phyloP scores from a whole-genome alignment of 768 basidiomycete genomes.

The Rhodotorula babjevae region DNA sequence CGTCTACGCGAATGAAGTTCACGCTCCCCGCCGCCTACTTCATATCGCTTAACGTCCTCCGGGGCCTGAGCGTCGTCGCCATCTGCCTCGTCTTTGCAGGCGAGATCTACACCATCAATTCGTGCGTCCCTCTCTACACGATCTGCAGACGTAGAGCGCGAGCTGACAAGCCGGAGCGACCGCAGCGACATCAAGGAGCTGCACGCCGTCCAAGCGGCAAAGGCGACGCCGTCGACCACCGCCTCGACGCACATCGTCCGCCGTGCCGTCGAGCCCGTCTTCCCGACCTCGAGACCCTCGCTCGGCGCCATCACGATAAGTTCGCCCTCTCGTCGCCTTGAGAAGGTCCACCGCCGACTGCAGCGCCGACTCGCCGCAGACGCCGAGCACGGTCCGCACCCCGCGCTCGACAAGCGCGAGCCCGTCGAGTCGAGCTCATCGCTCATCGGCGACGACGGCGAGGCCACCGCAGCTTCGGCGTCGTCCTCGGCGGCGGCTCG shows the following conservation, averaged over 20 bases:
- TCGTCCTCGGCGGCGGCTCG: background rate
- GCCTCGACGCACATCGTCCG: slow-evolving; percentile 10
- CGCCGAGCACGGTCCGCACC: background rate
- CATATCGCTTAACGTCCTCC: slow-evolving; percentile 24
- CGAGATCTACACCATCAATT: slow-evolving; percentile 26
- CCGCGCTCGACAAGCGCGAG: background rate
- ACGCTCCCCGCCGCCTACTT: slow-evolving; percentile 24
- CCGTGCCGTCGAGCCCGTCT: background rate
- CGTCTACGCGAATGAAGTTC: background rate
- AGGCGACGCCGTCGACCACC: background rate
- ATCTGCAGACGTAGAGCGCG: too few relatives aligned
- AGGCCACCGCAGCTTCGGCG: background rate
- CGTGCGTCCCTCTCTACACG: background rate
- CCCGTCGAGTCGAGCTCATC: background rate
- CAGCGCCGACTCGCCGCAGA: background rate
- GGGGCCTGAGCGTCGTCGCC: slow-evolving; percentile 23
- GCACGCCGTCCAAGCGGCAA: background rate
- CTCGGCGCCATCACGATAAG: background rate
- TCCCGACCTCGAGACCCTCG: background rate
- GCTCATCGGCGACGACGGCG: background rate
- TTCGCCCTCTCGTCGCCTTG: background rate
- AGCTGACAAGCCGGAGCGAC: background rate
- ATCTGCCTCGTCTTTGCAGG: slow-evolving; percentile 27
- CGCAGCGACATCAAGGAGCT: slow-evolving; percentile 20
- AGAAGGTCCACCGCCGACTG: background rate